Evolutionary conservation across 1,284 basidiomycete species (phyloP), one percentile per base, ranked within the genome.

Genomic region (Pseudozyma sp.): DNA sequence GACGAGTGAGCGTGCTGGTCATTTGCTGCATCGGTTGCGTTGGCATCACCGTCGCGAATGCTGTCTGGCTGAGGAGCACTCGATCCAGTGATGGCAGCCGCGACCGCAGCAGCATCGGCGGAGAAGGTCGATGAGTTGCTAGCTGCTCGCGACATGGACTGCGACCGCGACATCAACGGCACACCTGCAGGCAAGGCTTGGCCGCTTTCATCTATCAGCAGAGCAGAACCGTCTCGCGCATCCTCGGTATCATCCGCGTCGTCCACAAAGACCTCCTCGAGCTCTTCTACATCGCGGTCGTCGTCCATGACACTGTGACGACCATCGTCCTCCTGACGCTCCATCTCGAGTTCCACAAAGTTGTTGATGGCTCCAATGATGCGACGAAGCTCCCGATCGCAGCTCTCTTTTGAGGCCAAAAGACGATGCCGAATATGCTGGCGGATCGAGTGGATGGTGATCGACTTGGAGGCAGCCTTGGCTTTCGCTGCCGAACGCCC

Each of bases 341-440:
- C 88, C 52, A 96, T 89, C 74, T 91, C 90, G 81, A 94, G 91
- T 86, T 99, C 96, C 77, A 97, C 97, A 86, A 94, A 97, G 35
- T 90, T 87, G 68, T 95, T 96, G 87, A 99, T 95, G 64, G 91
- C 93, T 84, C 93, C 91, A 58, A 96, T 93, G 80, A 97, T 93
- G 79, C 93, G 91, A 82, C 92, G 91, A 12, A 99, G 89, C 83
- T 97, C 94, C 86, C 92, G 92, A 89, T 99, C 95, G 87, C 96
- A 99, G 76, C 93, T 92, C 59, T 92, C 91, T 88, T 99, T 99
- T 64, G 96, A 95, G 1, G 92, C 92, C 85, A 92, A 92, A 85
- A 98, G 90, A 59, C 96, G 92, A 78, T 94, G 90, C 51, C 93
- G 93, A 80, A 98, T 93, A 87, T 98, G 95, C 65, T 94, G 90